Percentiles rank a stretch among this genome's conserved stretches.
phyloP scores from a whole-genome alignment of 2,329 filamentous ascomycete species.

The Colletotrichum euphorbiae region DNA sequence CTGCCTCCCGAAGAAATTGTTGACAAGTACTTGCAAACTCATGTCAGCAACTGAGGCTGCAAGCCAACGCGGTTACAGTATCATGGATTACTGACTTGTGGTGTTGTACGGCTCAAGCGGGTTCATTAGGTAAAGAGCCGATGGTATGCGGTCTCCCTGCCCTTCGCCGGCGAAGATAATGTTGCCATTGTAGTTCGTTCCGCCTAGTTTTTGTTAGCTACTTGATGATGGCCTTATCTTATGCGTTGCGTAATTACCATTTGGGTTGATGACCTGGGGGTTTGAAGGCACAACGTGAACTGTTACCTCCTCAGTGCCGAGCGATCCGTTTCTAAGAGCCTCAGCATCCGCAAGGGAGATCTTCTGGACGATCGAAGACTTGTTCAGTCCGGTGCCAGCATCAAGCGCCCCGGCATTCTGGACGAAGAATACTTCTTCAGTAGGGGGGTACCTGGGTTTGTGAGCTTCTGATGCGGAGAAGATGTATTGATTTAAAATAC shows the following conservation, averaged over 20 bases:
- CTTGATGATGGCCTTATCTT: fast-evolving
- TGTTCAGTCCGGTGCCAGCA: slow-evolving; percentile 62
- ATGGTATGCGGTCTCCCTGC: slow-evolving; percentile 55
- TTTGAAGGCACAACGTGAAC: slow-evolving; percentile 55
- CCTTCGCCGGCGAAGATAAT: slow-evolving; percentile 63
- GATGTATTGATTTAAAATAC: slow-evolving; percentile 36
- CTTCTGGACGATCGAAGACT: slow-evolving; percentile 63
- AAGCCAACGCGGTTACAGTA: neutral
- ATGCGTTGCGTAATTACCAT: slow-evolving; percentile 50
- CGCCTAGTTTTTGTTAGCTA: slow-evolving; percentile 49
- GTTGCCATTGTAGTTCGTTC: slow-evolving; percentile 61
- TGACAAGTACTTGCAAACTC: slow-evolving; percentile 57
- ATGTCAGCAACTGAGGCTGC: neutral
- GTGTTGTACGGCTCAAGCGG: slow-evolving; percentile 62
- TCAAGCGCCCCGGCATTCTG: slow-evolving; percentile 61
- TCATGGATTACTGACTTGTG: slow-evolving; percentile 50
- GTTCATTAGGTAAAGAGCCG: slow-evolving; percentile 57
- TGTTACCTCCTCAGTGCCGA: slow-evolving; percentile 54
- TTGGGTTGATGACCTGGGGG: slow-evolving; percentile 62
- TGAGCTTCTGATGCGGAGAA: fast-evolving
- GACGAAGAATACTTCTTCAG: slow-evolving; percentile 66
- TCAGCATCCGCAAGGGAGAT: slow-evolving; percentile 59
- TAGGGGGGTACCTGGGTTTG: slow-evolving; percentile 49
- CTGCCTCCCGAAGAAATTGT: slow-evolving; percentile 69
- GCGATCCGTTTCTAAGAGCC: slow-evolving; percentile 51